phyloP scores from a whole-genome alignment of 2,329 filamentous ascomycete species.

The Colletotrichum sp. region DNA sequence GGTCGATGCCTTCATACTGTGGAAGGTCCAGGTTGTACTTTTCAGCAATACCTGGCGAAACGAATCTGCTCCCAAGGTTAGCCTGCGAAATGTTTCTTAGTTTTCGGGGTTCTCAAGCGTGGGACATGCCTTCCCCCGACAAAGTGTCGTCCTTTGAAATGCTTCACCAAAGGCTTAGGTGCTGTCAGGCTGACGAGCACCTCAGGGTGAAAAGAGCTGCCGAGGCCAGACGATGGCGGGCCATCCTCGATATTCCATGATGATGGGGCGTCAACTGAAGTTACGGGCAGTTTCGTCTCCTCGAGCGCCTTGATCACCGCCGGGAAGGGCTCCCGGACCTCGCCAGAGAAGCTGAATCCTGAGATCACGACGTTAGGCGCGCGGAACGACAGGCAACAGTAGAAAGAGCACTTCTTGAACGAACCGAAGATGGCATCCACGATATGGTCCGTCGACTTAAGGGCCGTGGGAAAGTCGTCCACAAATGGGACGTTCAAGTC shows the following conservation, averaged over 20 bases:
- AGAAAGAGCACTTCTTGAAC: slow-evolving; percentile 22
- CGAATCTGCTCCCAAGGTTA: slow-evolving; percentile 62
- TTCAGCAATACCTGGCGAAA: slow-evolving; percentile 76
- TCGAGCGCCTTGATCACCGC: slow-evolving; percentile 80
- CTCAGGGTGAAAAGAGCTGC: slow-evolving; percentile 79
- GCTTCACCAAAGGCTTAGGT: slow-evolving; percentile 86
- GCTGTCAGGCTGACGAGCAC: slow-evolving; percentile 89
- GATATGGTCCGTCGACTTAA: slow-evolving; percentile 76
- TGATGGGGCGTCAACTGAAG: slow-evolving; percentile 90
- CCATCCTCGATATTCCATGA: slow-evolving; percentile 93
- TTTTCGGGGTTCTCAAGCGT: not conserved
- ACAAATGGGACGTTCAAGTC: slow-evolving; percentile 85
- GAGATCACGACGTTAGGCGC: slow-evolving; percentile 6
- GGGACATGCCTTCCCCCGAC: slow-evolving; percentile 76
- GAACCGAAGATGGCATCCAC: slow-evolving; percentile 92
- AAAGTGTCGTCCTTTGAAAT: slow-evolving; percentile 89
- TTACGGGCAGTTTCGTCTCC: slow-evolving; percentile 75
- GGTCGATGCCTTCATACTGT: slow-evolving; percentile 83
- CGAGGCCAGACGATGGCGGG: slow-evolving; percentile 77
- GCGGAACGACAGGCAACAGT: not conserved
- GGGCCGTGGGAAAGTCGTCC: slow-evolving; percentile 73
- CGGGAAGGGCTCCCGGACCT: slow-evolving; percentile 91
- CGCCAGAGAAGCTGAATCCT: slow-evolving; percentile 92
- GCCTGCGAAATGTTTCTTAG: not conserved
- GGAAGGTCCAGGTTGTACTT: slow-evolving; percentile 89